These are phyloP conservation scores for Rhynchospora tenuis DNA, from an alignment of 176 grass and related monocot species.

Conservation along the genomic window DNA sequence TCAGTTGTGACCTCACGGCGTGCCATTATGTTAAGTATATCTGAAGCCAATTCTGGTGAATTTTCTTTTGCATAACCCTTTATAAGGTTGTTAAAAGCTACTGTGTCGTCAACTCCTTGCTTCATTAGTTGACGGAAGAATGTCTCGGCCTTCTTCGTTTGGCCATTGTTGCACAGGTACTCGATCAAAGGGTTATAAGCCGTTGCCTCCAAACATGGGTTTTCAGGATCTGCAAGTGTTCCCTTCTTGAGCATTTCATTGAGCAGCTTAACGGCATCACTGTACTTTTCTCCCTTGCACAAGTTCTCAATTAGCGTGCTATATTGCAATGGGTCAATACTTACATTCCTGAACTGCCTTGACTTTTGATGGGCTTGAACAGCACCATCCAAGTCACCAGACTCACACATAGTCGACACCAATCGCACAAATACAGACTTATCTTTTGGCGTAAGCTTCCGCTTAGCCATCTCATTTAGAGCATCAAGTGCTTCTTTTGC, in stretches of 20 bases:
- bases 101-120: constrained; percentile 74
- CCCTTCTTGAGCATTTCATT: constrained; percentile 85
- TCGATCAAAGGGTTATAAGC: constrained; percentile 77
- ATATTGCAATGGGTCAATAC: constrained; percentile 59
- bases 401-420: constrained; percentile 56
- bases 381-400: constrained; percentile 68
- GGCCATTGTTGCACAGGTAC: constrained; percentile 62
- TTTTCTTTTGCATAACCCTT: constrained; percentile 80
- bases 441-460: constrained; percentile 68
- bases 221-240: constrained; percentile 46
- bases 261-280: constrained; percentile 47
- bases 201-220: constrained; percentile 39
- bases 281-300: constrained; percentile 52
- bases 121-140: constrained; percentile 99
- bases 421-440: constrained; percentile 69
- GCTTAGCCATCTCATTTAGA: constrained; percentile 64
- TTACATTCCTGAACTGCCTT: constrained; percentile 49
- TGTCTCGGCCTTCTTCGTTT: constrained; percentile 63
- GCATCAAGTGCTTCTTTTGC: constrained; percentile 43
- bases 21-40: constrained; percentile 73
- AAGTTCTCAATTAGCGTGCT: constrained; percentile 72
- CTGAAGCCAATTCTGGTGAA: constrained; percentile 41
- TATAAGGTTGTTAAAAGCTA: constrained; percentile 81
- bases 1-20: constrained; percentile 59
- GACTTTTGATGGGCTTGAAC: constrained; percentile 75